Evolutionary conservation across 345 rosid genomes (phyloP).

Genomic region (Eucalyptus urophylla): DNA sequence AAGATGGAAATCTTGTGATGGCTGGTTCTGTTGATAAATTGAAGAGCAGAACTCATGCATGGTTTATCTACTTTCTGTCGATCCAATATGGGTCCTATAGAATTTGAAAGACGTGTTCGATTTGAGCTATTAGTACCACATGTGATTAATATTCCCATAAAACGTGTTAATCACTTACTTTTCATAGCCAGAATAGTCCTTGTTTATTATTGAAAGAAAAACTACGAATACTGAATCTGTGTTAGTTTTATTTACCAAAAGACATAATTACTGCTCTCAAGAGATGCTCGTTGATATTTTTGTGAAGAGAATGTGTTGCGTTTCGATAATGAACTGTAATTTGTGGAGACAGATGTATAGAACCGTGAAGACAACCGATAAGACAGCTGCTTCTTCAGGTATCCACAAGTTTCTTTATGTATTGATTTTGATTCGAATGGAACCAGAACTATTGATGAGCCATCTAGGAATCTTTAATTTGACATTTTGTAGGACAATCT

Average conservation of each 20-base stretch:
- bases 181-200: background rate
- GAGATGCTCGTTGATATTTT: background rate
- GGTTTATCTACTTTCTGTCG: background rate
- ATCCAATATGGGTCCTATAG: background rate
- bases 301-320: background rate
- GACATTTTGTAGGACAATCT: conserved; percentile 34
- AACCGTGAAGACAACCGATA: conserved; percentile 61
- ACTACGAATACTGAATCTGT: background rate
- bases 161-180: background rate
- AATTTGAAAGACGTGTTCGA: background rate
- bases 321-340: background rate
- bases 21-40: background rate
- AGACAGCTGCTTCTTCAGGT: conserved; percentile 62
- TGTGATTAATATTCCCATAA: background rate
- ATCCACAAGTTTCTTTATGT: background rate
- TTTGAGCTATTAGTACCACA: background rate
- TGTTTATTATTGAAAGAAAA: background rate
- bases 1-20: background rate
- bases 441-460: background rate
- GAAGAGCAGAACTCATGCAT: background rate
- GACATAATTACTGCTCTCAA: background rate
- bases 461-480: background rate
- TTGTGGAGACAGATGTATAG: conserved; percentile 49
- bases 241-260: background rate
- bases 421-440: background rate